phyloP scores from a whole-genome alignment of 495 filamentous ascomycete species.

The Trichocladium uniseriatum region DNA sequence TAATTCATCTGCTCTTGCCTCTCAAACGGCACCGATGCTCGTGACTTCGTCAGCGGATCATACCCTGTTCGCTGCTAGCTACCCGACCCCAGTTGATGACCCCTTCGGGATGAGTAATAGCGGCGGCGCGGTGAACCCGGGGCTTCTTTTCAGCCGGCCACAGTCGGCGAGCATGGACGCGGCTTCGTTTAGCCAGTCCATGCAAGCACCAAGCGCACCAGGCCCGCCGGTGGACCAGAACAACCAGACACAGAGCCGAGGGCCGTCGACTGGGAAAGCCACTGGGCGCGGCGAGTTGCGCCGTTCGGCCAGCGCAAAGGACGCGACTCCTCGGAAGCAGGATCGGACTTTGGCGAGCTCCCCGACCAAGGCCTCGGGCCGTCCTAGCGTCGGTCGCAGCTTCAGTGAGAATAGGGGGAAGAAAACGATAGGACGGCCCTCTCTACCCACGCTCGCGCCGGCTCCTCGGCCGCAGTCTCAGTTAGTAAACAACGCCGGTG shows the following conservation, averaged over 20 bases:
- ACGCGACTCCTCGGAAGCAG: constrained; percentile 26
- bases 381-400: constrained; percentile 53
- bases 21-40: constrained; percentile 32
- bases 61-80: constrained; percentile 32
- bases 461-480: constrained; percentile 21
- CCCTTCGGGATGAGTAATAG: constrained; percentile 30
- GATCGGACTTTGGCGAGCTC: constrained; percentile 44
- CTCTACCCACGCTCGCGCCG: constrained; percentile 32
- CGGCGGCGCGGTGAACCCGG: constrained; percentile 35
- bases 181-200: constrained; percentile 24
- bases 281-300: constrained; percentile 28
- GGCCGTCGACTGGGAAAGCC: constrained; percentile 18
- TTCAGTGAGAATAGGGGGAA: constrained; percentile 43
- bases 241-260: constrained; percentile 5
- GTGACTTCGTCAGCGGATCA: constrained; percentile 29
- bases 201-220: constrained; percentile 23
- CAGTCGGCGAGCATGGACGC: constrained; percentile 35
- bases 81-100: constrained; percentile 31
- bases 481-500: constrained; percentile 15
- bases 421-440: constrained; percentile 23
- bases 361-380: constrained; percentile 40
- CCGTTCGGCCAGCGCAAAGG: constrained; percentile 37
- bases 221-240: constrained; percentile 19
- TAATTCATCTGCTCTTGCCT: constrained; percentile 28
- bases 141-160: constrained; percentile 39